Evolutionary conservation across 768 basidiomycete genomes (phyloP).

Genomic region (Rhizopogon sp.): DNA sequence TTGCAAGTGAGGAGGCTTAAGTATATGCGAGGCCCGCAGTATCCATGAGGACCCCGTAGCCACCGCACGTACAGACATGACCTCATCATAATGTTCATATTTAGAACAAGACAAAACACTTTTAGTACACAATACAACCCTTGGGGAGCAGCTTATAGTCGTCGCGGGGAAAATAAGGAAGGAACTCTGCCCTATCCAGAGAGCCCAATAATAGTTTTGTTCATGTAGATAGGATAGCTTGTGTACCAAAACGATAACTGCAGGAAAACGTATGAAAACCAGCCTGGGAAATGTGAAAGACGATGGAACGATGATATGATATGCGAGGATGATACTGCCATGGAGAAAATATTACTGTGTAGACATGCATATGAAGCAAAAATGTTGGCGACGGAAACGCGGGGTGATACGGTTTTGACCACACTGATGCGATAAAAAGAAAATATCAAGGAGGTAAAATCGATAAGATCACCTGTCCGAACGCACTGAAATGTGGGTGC

Average conservation of each 20-base stretch:
- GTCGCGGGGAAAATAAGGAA: background rate
- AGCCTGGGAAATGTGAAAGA: background rate
- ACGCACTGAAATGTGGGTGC: background rate
- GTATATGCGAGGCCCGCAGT: background rate
- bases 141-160: too few species aligned
- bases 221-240: background rate
- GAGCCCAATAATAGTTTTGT: background rate
- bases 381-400: background rate
- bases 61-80: background rate
- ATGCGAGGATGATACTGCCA: slow-evolving; percentile 1
- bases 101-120: too few species aligned
- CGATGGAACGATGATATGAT: background rate
- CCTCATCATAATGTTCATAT: too few species aligned
- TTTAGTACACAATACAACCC: too few species aligned
- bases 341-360: background rate
- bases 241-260: background rate
- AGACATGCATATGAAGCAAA: background rate
- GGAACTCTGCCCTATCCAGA: background rate
- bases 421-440: background rate
- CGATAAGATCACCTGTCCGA: background rate
- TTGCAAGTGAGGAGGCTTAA: background rate
- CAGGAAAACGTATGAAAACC: background rate
- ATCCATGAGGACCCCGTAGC: background rate
- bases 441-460: background rate
- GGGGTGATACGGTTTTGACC: background rate